Evolutionary conservation across 352 stramenopile genomes (phyloP), one percentile per base, ranked within the genome.

Genomic region (Phytophthora melonis): DNA sequence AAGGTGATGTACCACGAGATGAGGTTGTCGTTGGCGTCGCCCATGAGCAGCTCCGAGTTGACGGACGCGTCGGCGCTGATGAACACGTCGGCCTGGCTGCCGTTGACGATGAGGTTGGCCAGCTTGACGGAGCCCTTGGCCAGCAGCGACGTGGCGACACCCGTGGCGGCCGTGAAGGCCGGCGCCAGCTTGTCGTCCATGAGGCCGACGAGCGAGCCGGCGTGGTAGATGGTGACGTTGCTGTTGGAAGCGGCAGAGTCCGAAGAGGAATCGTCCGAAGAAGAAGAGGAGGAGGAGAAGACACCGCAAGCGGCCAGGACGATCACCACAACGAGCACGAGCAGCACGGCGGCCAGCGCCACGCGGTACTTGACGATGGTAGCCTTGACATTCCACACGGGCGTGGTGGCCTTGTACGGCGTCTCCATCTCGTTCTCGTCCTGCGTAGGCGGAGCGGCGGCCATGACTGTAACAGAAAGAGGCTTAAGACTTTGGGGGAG

Each of bases 1-100:
- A 80, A 80, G 9, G 68, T 75, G 59, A 77, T 72, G 64, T 80
- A 80, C 68, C 69, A 80, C 39, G 73, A 80, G 64, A 80, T 77
- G 7, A 80, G 23, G 34, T 80, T 68, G 59, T 66, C 60, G 56
- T 80, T 77, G 43, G 54, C 64, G 32, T 74, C 64, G 19, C 73
- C 73, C 68, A 80, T 77, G 45, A 80, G 69, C 36, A 77, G 57
- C 30, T 77, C 53, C 21, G 73, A 68, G 52, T 80, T 80, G 58
- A 80, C 69, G 21, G 69, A 71, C 19, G 73, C 69, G 30, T 80
- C 73, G 19, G 73, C 73, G n/a, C 73, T 80, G 63, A 80, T 77
- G 63, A 75, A 80, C 14, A 80, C 68, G 64, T 80, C 68, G n/a
- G 73, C 49, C 1, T 77, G 58, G 23, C 73, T 80, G 55, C 73